phyloP scores from a whole-genome alignment of 371 early-diverging fungal genomes.

The Phascolomyces articulosus region DNA sequence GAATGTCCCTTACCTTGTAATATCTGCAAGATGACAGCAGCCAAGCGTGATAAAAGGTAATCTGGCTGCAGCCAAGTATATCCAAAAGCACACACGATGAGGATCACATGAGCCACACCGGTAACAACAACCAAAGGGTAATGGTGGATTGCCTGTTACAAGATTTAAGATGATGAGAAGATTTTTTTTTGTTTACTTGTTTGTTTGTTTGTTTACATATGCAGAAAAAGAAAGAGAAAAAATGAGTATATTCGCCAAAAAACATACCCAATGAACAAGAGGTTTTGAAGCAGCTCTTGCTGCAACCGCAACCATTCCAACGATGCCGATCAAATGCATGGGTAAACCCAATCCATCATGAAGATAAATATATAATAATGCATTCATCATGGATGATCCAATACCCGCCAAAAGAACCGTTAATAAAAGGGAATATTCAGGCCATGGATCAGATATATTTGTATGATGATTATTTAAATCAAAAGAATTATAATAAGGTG shows the following conservation, averaged over 20 bases:
- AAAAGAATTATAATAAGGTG: neutral
- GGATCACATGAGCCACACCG: constrained; percentile 13
- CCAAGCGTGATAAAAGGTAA: constrained; percentile 9
- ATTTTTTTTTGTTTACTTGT: constrained; percentile 48
- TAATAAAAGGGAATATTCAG: constrained; percentile 9
- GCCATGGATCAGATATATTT: neutral
- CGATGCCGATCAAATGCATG: constrained; percentile 24
- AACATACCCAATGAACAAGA: constrained; percentile 8
- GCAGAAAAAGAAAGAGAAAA: neutral
- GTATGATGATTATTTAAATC: neutral
- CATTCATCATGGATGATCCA: constrained; percentile 21
- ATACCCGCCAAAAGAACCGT: constrained; percentile 13
- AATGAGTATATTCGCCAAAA: too few species aligned
- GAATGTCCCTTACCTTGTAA: constrained; percentile 24
- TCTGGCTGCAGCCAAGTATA: constrained; percentile 30
- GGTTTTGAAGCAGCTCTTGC: constrained; percentile 11
- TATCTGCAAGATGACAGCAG: constrained; percentile 25
- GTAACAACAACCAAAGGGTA: neutral
- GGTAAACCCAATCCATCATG: constrained; percentile 21
- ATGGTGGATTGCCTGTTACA: neutral
- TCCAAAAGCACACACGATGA: constrained; percentile 24
- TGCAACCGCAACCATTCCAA: constrained; percentile 13
- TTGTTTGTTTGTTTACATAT: constrained; percentile 51
- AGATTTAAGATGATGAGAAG: neutral
- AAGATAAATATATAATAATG: constrained; percentile 18